These are phyloP conservation scores for Ophiostoma ulmi DNA, from an alignment of 2,329 filamentous ascomycete species.

Conservation along the genomic window DNA sequence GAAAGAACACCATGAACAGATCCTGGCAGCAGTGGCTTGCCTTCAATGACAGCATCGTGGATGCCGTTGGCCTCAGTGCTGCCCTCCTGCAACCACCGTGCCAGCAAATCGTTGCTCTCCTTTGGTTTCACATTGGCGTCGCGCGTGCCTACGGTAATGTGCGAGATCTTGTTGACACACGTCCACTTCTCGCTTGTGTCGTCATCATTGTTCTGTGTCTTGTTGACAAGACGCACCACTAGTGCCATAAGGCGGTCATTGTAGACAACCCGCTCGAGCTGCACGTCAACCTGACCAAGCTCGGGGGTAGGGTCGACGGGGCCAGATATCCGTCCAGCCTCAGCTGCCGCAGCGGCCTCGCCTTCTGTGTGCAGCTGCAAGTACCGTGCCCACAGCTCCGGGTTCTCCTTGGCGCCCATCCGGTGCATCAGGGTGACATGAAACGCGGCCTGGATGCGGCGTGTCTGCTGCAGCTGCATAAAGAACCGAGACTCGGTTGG, in stretches of 20 bases:
- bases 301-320: conserved; percentile 27
- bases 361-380: conserved; percentile 50
- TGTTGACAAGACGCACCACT: conserved; percentile 66
- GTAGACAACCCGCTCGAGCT: conserved; percentile 70
- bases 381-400: conserved; percentile 73
- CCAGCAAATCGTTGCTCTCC: conserved; percentile 84
- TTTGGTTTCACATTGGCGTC: conserved; percentile 74
- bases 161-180: conserved; percentile 72
- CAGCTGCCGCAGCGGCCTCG: conserved; percentile 30
- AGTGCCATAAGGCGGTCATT: conserved; percentile 87
- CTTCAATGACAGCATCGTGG: conserved; percentile 46
- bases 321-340: background rate
- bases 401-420: conserved; percentile 53
- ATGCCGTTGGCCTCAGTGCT: conserved; percentile 42
- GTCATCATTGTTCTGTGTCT: conserved; percentile 31
- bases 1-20: conserved; percentile 46
- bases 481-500: conserved; percentile 62
- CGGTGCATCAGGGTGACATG: conserved; percentile 93
- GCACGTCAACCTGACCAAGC: conserved; percentile 60
- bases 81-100: conserved; percentile 63
- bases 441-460: conserved; percentile 77
- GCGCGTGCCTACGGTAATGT: conserved; percentile 85
- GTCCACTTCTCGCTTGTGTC: conserved; percentile 46
- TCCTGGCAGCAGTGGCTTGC: conserved; percentile 45
- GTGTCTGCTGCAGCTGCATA: conserved; percentile 63